Percentiles rank a stretch among this genome's conserved stretches.
phyloP scores from a whole-genome alignment of 1,284 basidiomycete species.

The Ganoderma lucidum region DNA sequence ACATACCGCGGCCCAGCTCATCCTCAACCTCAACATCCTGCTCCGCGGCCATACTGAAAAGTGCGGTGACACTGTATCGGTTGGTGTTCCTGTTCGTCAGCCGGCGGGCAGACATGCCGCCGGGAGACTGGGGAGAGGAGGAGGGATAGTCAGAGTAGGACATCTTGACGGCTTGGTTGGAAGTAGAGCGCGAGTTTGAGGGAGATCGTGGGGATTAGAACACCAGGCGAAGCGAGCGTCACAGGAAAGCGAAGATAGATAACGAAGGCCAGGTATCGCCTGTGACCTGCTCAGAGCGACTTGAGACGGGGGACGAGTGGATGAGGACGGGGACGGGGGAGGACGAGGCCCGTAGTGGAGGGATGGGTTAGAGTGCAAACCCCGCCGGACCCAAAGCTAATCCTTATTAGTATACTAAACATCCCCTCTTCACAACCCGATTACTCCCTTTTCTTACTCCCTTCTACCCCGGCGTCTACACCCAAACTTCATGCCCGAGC shows the following conservation, averaged over 20 bases:
- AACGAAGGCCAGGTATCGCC: conserved; percentile 34
- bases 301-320: conserved; percentile 16
- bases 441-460: conserved; percentile 1
- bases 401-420: not conserved
- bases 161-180: conserved; percentile 24
- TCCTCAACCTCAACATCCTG: conserved; percentile 99
- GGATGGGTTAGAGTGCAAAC: conserved; percentile 6
- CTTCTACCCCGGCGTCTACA: conserved; percentile 1
- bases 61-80: conserved; percentile 94
- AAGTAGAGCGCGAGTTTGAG: conserved; percentile 21
- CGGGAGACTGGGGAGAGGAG: conserved; percentile 55
- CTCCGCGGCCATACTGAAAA: conserved; percentile 98
- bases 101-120: conserved; percentile 71
- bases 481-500: not conserved
- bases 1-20: conserved; percentile 91
- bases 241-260: conserved; percentile 32
- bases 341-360: conserved; percentile 15
- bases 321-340: conserved; percentile 13
- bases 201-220: conserved; percentile 28
- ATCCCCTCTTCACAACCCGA: conserved; percentile 10
- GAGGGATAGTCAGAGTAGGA: conserved; percentile 66
- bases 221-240: conserved; percentile 30
- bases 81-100: conserved; percentile 94
- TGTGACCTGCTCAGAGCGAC: conserved; percentile 37
- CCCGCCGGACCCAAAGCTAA: not conserved